Percentiles rank a stretch among this genome's conserved stretches.
phyloP scores from a whole-genome alignment of 805 yeast species.

The Tetrapisispora iriomotensis region DNA sequence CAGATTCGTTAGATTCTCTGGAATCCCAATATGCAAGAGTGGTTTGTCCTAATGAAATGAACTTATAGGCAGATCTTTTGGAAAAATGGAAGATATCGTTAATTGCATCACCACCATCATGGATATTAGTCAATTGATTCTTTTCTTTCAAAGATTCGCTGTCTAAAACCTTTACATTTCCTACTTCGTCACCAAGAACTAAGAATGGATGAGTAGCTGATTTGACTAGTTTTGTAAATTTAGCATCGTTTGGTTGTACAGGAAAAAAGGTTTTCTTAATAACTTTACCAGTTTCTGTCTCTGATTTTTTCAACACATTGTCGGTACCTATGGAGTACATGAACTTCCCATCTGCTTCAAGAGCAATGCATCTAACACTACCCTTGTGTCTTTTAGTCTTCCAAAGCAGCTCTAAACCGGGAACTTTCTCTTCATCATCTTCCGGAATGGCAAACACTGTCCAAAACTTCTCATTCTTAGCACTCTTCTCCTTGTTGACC shows the following conservation, averaged over 20 bases:
- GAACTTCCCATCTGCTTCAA: conserved; percentile 42
- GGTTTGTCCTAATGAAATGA: conserved; percentile 72
- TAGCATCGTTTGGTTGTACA: conserved; percentile 8
- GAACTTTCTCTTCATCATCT: conserved; percentile 7
- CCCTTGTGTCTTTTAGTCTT: conserved; percentile 85
- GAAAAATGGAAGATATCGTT: conserved; percentile 65
- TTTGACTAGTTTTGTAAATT: conserved; percentile 29
- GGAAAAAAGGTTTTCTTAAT: conserved; percentile 37
- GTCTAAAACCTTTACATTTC: conserved; percentile 55
- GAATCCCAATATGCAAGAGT: conserved; percentile 71
- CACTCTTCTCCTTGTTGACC: conserved; percentile 28
- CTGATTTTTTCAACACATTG: conserved; percentile 64
- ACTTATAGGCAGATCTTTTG: conserved; percentile 60
- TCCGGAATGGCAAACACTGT: conserved; percentile 17
- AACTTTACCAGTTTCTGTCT: conserved; percentile 66
- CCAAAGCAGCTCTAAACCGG: conserved; percentile 45
- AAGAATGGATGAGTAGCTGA: conserved; percentile 34
- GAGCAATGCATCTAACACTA: conserved; percentile 64
- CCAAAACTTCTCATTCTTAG: conserved; percentile 35
- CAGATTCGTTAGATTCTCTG: conserved; percentile 37
- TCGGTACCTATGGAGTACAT: conserved; percentile 74
- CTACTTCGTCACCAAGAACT: conserved; percentile 57
- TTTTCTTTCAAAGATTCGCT: conserved; percentile 42
- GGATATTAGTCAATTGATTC: conserved; percentile 44
- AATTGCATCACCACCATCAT: conserved; percentile 69